Base-by-base conservation (phyloP, 306 rosid species). In the Benincasa hispida region DNA sequence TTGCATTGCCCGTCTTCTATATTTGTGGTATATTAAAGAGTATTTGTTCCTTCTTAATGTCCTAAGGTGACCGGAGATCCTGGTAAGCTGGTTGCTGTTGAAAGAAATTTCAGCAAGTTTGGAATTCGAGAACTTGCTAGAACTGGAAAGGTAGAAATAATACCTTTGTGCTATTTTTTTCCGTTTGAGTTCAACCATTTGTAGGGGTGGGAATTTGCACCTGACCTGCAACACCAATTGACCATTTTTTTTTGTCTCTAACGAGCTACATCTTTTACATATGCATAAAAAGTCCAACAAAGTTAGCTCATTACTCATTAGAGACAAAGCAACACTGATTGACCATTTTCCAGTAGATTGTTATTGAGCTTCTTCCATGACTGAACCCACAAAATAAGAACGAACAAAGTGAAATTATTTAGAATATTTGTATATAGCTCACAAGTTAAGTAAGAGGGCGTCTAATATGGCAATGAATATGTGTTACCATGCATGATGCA, bases 51-150 rank as follows among this genome's bases (percentile, higher is more conserved):
- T n/a, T 72, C 56, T 74, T 81, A 73, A 74, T 73, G 63, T 78
- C 41, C 63, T 81, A 66, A 87, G 91, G 87, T 87, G 77, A 83
- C 91, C 35, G 91, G 91, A 75, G 91, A 87, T 76, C 91, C 91
- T 66, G 91, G 89, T 56, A 87, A 87, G 79, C 79, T 87, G 70
- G 86, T 75, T 75, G 89, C 91, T 30, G 83, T 83, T 35, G 84
- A 83, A 75, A 85, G 89, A 76, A 85, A 85, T 80, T 85, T 87
- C 37, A 75, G 66, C 8, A 87, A 87, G 61, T 87, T 85, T 78
- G 91, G 91, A 73, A 83, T 87, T 77, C 76, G 72, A 76, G 91
- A 87, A 72, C 81, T 87, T 65, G 85, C 87, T 35, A 85, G 91
- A 83, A 87, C 91, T 53, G 91, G 91, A 82, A 87, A 87, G 87